phyloP scores from a whole-genome alignment of 495 filamentous ascomycete genomes.

The Neurospora terricola region DNA sequence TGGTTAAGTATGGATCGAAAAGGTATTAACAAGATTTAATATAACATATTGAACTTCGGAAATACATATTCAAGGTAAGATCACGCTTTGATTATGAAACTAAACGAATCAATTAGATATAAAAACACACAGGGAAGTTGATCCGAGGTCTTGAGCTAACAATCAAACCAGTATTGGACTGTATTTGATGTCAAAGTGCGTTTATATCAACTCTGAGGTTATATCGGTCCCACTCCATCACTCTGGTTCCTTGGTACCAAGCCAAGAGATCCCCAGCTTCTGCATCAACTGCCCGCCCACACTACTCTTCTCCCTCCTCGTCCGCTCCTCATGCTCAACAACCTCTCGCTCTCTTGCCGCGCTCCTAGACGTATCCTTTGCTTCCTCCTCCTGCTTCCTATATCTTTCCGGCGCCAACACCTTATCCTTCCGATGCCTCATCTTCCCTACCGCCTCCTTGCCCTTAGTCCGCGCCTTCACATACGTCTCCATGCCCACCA shows the following conservation, averaged over 20 bases:
- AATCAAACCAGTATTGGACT: too few relatives aligned
- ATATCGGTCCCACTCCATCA: not conserved
- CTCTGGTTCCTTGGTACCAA: not conserved
- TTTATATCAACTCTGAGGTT: not conserved
- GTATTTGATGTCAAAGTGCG: not conserved
- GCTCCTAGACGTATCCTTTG: slow-evolving; percentile 38
- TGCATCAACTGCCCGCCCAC: slow-evolving; percentile 22
- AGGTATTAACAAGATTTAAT: too few relatives aligned
- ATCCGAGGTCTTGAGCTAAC: too few relatives aligned
- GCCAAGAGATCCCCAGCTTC: slow-evolving; percentile 20
- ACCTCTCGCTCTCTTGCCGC: slow-evolving; percentile 37
- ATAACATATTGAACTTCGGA: too few relatives aligned
- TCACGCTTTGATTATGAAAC: too few relatives aligned
- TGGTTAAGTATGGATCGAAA: too few relatives aligned
- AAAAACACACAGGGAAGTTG: too few relatives aligned
- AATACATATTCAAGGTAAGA: too few relatives aligned
- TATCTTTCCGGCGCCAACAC: slow-evolving; percentile 35
- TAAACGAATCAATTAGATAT: too few relatives aligned
- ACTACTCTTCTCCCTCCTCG: slow-evolving; percentile 27
- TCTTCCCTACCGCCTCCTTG: slow-evolving; percentile 33
- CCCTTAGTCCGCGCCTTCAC: slow-evolving; percentile 50
- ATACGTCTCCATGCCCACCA: slow-evolving; percentile 77
- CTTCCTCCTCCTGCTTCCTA: slow-evolving; percentile 29
- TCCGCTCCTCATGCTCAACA: slow-evolving; percentile 25
- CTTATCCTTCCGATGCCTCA: slow-evolving; percentile 22